These are phyloP conservation scores for Piloderma croceum DNA, from an alignment of 768 basidiomycete genomes.

Conservation along the genomic window DNA sequence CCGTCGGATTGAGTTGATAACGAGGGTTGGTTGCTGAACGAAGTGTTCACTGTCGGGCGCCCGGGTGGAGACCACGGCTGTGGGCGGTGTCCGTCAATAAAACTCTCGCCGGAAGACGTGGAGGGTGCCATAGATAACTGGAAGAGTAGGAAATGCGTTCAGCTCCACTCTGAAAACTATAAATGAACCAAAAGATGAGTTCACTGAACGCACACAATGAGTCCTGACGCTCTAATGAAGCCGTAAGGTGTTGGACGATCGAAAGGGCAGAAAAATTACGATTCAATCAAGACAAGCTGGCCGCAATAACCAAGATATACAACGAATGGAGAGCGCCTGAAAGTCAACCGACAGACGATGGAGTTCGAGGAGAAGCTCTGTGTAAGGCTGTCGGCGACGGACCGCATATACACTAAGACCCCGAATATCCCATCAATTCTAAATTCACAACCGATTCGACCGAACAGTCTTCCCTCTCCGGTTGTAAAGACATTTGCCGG, in stretches of 20 bases:
- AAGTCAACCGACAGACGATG: too few relatives aligned
- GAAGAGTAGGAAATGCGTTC: slow-evolving; percentile 7
- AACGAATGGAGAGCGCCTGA: too few relatives aligned
- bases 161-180: neutral
- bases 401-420: too few relatives aligned
- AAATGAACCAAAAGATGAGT: neutral
- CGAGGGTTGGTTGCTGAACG: slow-evolving; percentile 17
- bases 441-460: too few relatives aligned
- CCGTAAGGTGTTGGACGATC: neutral
- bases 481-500: too few relatives aligned
- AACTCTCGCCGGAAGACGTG: slow-evolving; percentile 25
- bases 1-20: slow-evolving; percentile 21
- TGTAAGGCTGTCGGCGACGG: too few relatives aligned
- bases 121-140: slow-evolving; percentile 28
- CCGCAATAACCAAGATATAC: neutral
- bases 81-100: slow-evolving; percentile 21
- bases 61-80: slow-evolving; percentile 28
- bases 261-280: neutral
- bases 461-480: too few relatives aligned
- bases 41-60: slow-evolving; percentile 34
- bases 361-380: too few relatives aligned
- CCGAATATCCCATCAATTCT: too few relatives aligned
- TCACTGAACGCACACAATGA: neutral
- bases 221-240: neutral
- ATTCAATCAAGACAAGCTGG: neutral